Base-by-base conservation (phyloP, 441 rosid species). In the Euphorbia corollata region DNA sequence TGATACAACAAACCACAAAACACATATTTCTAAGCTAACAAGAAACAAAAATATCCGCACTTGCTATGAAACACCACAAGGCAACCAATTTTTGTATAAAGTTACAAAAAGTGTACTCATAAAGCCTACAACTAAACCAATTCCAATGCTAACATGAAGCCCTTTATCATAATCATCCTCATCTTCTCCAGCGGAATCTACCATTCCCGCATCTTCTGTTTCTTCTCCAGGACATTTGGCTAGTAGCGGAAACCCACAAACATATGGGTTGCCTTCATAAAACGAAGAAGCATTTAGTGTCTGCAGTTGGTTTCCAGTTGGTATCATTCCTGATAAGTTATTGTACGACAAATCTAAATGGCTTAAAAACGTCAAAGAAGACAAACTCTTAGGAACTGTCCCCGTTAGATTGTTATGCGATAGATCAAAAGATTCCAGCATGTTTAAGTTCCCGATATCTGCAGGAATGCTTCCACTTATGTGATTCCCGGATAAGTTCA, bases 391-490 rank as follows among this genome's bases (percentile, higher is more conserved):
- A 61, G 82, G 86, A 68, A 85, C 79, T 10, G 22, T 18, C 51
- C 82, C 80, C 1, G 71, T 71, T 0, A 76, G 62, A 61, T 32
- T 61, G 72, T 79, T 83, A 60, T 64, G 73, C 3, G 89, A 84
- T 63, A 88, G 67, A 73, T 85, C 87, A 54, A 85, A 78, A 15
- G 76, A 65, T 73, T 78, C 86, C 80, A 85, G 69, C 56, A 30
- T 38, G 43, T 66, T 19, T 27, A 78, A 57, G 38, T 75, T 60
- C 16, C 84, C 77, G 0, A 81, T 75, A 3, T 71, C 71, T 71
- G 59, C 59, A 0, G 83, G 75, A 18, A 85, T 81, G 62, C 56
- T 67, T 41, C 82, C 79, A 38, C 47, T 64, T 2, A 85, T 55
- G 57, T 68, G 68, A 73, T 85, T 81, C 19, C 69, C 68, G 0